Percentiles rank a stretch among this genome's conserved stretches.
Conservation (phyloP, 129 eudicot species). For the Saussurea involucrata region DNA sequence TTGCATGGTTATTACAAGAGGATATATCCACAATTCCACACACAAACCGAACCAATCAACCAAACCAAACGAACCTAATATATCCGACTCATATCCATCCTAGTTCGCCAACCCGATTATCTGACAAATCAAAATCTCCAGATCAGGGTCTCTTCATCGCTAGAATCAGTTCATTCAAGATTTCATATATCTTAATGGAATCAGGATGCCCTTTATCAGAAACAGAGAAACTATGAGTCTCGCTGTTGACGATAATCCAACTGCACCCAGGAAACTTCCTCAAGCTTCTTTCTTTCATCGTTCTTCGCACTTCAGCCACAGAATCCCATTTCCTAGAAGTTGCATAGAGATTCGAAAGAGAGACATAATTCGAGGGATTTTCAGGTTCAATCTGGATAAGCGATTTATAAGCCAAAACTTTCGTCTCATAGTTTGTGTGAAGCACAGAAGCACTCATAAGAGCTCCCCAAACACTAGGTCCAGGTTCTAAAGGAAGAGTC, state of each 20-base stretch:
- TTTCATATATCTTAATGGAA: conserved; percentile 36
- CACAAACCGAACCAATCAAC: too few relatives aligned
- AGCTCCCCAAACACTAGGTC: conserved; percentile 77
- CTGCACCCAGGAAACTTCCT: conserved; percentile 69
- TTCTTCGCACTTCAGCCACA: conserved; percentile 45
- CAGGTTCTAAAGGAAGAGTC: conserved; percentile 46
- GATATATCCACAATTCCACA: background rate
- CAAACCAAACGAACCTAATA: too few relatives aligned
- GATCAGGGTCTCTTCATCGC: conserved; percentile 28
- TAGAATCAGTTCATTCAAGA: conserved; percentile 42
- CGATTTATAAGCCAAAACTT: conserved; percentile 47
- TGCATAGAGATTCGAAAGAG: conserved; percentile 65
- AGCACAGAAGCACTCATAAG: conserved; percentile 42
- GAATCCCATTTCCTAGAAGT: conserved; percentile 48
- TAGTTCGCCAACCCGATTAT: too few relatives aligned
- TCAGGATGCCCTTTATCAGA: conserved; percentile 49
- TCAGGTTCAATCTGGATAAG: conserved; percentile 61
- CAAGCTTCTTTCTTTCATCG: conserved; percentile 56
- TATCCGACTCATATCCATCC: too few relatives aligned
- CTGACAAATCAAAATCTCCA: background rate
- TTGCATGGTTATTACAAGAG: background rate
- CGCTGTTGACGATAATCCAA: conserved; percentile 52
- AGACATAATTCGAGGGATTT: conserved; percentile 60
- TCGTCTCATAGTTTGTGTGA: conserved; percentile 39
- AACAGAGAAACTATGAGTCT: conserved; percentile 51